Evolutionary conservation across 805 yeast genomes (phyloP).

Genomic region (Candida montana): DNA sequence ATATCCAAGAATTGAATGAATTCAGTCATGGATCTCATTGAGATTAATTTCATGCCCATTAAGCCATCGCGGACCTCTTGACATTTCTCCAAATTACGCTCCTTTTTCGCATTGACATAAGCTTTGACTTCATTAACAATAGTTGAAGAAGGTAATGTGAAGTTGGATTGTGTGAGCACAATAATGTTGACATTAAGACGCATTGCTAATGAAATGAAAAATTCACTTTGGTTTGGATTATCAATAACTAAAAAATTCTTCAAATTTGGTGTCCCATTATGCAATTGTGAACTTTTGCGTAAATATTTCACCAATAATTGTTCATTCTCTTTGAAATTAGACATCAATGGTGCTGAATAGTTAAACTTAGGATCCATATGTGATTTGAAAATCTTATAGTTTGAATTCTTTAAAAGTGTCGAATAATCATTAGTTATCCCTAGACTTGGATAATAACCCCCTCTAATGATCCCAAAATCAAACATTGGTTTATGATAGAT

Average conservation of each 20-base stretch:
- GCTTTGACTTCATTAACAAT: slow-evolving; percentile 10
- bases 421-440: slow-evolving; percentile 12
- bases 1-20: slow-evolving; percentile 6
- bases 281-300: slow-evolving; percentile 7
- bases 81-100: slow-evolving; percentile 9
- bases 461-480: slow-evolving; percentile 22
- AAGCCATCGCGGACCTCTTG: slow-evolving; percentile 9
- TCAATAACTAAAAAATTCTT: slow-evolving; percentile 20
- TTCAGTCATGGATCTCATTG: slow-evolving; percentile 10
- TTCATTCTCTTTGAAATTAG: slow-evolving; percentile 9
- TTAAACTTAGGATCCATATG: slow-evolving; percentile 9
- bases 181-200: slow-evolving; percentile 16
- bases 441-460: slow-evolving; percentile 17
- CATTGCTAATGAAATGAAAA: slow-evolving; percentile 16
- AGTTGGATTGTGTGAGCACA: slow-evolving; percentile 16
- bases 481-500: slow-evolving; percentile 4
- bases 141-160: slow-evolving; percentile 16
- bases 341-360: slow-evolving; percentile 13
- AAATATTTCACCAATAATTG: slow-evolving; percentile 10
- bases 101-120: slow-evolving; percentile 6
- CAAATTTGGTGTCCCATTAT: slow-evolving; percentile 3
- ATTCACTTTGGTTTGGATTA: slow-evolving; percentile 18
- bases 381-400: slow-evolving; percentile 10
- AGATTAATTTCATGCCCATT: slow-evolving; percentile 4
- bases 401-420: slow-evolving; percentile 8